Evolutionary conservation across 306 rosid genomes (phyloP).

Genomic region (Quercus suber): DNA sequence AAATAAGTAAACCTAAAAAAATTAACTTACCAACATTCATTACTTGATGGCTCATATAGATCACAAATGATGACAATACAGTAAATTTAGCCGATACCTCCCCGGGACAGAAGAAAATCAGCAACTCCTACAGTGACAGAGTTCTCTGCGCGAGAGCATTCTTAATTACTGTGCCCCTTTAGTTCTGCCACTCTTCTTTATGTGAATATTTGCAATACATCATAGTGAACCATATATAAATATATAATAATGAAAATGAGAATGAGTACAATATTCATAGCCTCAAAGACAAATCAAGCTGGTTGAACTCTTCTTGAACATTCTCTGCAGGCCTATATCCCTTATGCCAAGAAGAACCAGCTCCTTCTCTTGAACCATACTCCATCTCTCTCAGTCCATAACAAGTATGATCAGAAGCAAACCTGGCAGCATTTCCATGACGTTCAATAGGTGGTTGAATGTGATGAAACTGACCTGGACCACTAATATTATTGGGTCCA

Average conservation of each 20-base stretch:
- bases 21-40: too few relatives aligned
- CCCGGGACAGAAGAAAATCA: too few relatives aligned
- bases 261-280: slow-evolving; percentile 38
- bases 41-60: too few relatives aligned
- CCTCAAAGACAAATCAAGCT: slow-evolving; percentile 83
- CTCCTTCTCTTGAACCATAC: slow-evolving; percentile 31
- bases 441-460: slow-evolving; percentile 1
- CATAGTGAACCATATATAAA: not conserved
- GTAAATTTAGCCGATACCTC: too few relatives aligned
- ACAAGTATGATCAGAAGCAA: not conserved
- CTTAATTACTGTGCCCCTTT: not conserved
- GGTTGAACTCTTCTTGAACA: slow-evolving; percentile 64
- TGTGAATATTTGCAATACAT: not conserved
- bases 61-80: too few relatives aligned
- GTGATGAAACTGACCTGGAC: slow-evolving; percentile 7
- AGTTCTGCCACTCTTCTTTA: not conserved
- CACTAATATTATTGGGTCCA: not conserved
- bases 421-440: slow-evolving; percentile 30
- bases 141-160: too few relatives aligned
- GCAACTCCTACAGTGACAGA: too few relatives aligned
- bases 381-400: slow-evolving; percentile 29
- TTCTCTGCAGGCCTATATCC: slow-evolving; percentile 27
- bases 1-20: too few relatives aligned
- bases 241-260: not conserved
- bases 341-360: slow-evolving; percentile 33